Base-by-base conservation (phyloP, 1,284 basidiomycete species). In the Paramarasmius palmivorus region DNA sequence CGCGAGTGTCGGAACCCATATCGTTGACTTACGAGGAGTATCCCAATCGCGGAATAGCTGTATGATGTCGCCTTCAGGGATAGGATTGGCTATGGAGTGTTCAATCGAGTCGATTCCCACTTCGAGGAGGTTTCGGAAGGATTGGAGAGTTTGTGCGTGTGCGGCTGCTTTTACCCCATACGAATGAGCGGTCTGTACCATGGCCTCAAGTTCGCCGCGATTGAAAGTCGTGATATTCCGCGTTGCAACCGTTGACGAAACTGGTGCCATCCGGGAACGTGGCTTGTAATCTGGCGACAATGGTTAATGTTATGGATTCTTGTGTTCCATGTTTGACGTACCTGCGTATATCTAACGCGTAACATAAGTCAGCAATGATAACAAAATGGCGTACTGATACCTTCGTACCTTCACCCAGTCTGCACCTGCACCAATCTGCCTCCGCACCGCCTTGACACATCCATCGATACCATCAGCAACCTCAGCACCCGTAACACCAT, bases 341-440 rank as follows among this genome's bases (percentile, higher is more conserved):
- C 82, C 77, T 58, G 74, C 79, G 59, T 81, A 82, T 23, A 82
- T 77, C 81, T 81, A 37, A 53, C 25, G 3, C 22, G 23, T 12
- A 36, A 48, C 52, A 46, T 15, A 36, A 14, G 10, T 51, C 6
- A 12, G 37, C 35, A 23, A 17, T n/a, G 39, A 29, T 45, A 58
- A 42, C 35, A 41, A 39, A n/a, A 29, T 12, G n/a, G 34, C 19
- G 49, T 26, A 12, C 37, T 26, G 17, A 38, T 3, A 32, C 32
- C 17, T 34, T 52, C 59, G 9, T 45, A 78, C 76, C 79, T 84
- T 82, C 58, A 84, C 79, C 78, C 81, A 83, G 67, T 88, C 85
- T 4, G 83, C 82, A 4, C 85, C 84, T n/a, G 83, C 79, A 20
- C 84, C 84, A 53, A 88, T 76, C 60, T 86, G 85, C 55, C 75